Base-by-base conservation (phyloP, 2,329 filamentous ascomycete species). In the Scedosporium boydii region DNA sequence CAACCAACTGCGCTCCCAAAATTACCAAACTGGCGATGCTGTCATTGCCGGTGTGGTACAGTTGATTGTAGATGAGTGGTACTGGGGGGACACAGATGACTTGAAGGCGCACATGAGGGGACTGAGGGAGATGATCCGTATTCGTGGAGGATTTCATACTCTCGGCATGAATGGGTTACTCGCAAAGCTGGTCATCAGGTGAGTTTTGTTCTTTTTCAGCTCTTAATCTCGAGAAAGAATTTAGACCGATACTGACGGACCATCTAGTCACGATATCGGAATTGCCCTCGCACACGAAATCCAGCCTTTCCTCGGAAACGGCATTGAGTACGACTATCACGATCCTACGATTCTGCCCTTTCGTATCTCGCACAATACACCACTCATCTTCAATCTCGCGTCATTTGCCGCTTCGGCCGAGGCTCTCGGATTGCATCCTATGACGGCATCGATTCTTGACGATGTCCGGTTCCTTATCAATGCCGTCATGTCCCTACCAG, bases 41-140 rank as follows among this genome's bases (percentile, higher is more conserved):
- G 75, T 77, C 3, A 76, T 83, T 46, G 74, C 80, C 4, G 78
- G 74, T 3, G 78, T 82, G 4, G 69, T 78, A 1, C 80, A 82
- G 67, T 73, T 82, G 64, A 74, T 80, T 23, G 69, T 80, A 26
- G 76, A 80, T 56, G 81, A 82, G 63, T 84, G 81, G 81, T 82
- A 81, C 66, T 82, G 80, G 79, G 79, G 80, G 5, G 76, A 75
- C 27, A 75, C 74, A 0, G 68, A 73, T 44, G 77, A 79, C 63
- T 70, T 82, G 10, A 72, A 74, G 26, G 74, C 75, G 1, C 81
- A 83, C 60, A 74, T 82, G 63, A 69, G 68, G 6, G 80, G 80
- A 0, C 71, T 84, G 16, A 72, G 74, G 64, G 75, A 76, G 58
- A 81, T 83, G 78, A 75, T 83, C 9, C 69, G 68, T 23, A 66